phyloP scores from a whole-genome alignment of 257 asterid genomes.

The Datura wrightii region DNA sequence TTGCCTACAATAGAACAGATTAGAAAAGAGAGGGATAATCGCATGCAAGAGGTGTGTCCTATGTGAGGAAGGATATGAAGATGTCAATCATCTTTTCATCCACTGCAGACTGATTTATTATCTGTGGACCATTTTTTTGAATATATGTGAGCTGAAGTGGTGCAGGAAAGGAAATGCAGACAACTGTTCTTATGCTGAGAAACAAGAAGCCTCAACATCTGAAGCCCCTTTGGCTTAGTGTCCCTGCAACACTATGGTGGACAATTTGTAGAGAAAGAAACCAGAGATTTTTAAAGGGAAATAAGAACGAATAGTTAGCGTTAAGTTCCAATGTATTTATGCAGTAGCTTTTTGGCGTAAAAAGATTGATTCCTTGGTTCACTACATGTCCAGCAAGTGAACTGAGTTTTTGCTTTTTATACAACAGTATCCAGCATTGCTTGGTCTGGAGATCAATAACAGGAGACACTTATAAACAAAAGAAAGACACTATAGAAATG shows the following conservation, averaged over 20 bases:
- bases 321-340: neutral
- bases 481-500: neutral
- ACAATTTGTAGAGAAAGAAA: neutral
- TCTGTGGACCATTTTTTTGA: neutral
- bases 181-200: neutral
- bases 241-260: neutral
- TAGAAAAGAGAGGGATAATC: neutral
- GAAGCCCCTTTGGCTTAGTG: neutral
- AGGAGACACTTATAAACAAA: neutral
- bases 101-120: neutral
- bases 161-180: neutral
- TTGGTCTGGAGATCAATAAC: neutral
- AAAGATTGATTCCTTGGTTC: neutral
- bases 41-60: neutral
- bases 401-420: neutral
- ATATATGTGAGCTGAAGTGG: neutral
- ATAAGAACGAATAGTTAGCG: neutral
- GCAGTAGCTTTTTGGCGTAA: neutral
- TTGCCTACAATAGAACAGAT: neutral
- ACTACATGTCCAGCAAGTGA: neutral
- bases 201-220: neutral
- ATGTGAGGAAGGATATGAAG: neutral
- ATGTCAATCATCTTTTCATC: neutral
- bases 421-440: neutral
- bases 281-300: neutral